Base-by-base conservation (phyloP, 1,284 basidiomycete genomes). In the Austroboletus novae-zelandiae region DNA sequence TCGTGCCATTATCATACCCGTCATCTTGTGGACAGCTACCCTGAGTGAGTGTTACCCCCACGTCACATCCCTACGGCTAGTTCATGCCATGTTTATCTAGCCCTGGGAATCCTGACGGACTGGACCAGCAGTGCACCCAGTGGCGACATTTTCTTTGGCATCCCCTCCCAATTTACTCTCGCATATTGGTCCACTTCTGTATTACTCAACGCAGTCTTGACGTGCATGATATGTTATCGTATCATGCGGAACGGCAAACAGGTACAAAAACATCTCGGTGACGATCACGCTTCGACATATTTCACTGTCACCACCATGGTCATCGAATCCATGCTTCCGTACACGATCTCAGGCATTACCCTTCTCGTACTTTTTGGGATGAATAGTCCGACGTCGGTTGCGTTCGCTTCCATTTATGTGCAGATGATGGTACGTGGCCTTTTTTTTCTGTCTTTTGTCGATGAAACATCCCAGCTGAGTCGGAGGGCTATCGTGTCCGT, bases 291-390 rank as follows among this genome's bases (percentile, higher is more conserved):
- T 0, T 50, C 49, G 1, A 7, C 34, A 0, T 62, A 68, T 42
- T 66, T 66, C 34, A 9, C 32, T 30, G 15, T 45, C 23, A 43
- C 42, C 11, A 27, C 52, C 0, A 39, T 66, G 10, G 30, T 67
- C 15, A n/a, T 65, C 43, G 66, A 65, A 42, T 67, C 66, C 1
- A 50, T 61, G n/a, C 13, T 66, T 13, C 63, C 66, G 9, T 66
- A 45, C 36, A 65, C 61, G 9, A 23, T 68, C 27, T 51, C 52
- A 14, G 61, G 67, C 4, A 53, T 69, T 9, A 55, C 64, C 2
- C 63, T 59, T 27, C 25, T 66, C 34, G 46, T 66, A 5, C 49
- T 55, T 15, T 43, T 53, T 9, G 63, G 59, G 2, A 10, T 65
- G 2, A n/a, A 11, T 1, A 66, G 61, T 29, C 10, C 46, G 7